Percentiles rank a stretch among this genome's conserved stretches.
Conservation (phyloP, 805 yeast genomes). For the Saturnispora hagleri region DNA sequence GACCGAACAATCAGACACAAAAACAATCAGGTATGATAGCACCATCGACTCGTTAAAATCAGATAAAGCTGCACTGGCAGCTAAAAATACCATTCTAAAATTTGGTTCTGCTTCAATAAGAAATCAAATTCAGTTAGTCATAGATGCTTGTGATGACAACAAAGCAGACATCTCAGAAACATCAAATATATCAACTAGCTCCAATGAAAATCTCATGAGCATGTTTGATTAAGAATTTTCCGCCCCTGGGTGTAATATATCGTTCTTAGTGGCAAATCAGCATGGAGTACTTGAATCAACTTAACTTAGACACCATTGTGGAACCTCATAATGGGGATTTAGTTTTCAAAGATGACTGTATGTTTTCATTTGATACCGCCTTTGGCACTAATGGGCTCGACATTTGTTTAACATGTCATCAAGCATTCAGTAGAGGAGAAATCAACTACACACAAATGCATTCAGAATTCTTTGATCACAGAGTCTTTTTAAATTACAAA, state of each 20-base stretch:
- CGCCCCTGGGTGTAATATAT: background rate
- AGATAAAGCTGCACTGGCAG: background rate
- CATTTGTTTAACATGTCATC: constrained; percentile 66
- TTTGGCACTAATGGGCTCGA: constrained; percentile 51
- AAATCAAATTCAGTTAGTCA: background rate
- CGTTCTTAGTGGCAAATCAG: constrained; percentile 6
- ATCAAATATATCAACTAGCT: background rate
- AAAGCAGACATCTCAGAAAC: background rate
- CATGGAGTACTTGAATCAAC: constrained; percentile 13
- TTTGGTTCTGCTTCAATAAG: background rate
- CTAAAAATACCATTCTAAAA: background rate
- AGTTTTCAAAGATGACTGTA: constrained; percentile 83
- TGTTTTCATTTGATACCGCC: constrained; percentile 72
- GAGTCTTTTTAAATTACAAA: constrained; percentile 47
- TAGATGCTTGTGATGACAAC: background rate
- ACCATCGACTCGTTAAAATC: background rate
- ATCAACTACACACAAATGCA: constrained; percentile 52
- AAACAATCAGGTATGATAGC: background rate
- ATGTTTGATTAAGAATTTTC: constrained; percentile 1
- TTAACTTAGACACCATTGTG: constrained; percentile 13
- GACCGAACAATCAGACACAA: background rate
- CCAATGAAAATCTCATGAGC: constrained; percentile 5
- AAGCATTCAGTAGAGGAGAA: constrained; percentile 48
- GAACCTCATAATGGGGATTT: constrained; percentile 28
- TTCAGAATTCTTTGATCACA: constrained; percentile 41